Evolutionary conservation across 805 yeast species (phyloP), one percentile per base, ranked within the genome.

Genomic region (Nakazawaea wyomingensis): DNA sequence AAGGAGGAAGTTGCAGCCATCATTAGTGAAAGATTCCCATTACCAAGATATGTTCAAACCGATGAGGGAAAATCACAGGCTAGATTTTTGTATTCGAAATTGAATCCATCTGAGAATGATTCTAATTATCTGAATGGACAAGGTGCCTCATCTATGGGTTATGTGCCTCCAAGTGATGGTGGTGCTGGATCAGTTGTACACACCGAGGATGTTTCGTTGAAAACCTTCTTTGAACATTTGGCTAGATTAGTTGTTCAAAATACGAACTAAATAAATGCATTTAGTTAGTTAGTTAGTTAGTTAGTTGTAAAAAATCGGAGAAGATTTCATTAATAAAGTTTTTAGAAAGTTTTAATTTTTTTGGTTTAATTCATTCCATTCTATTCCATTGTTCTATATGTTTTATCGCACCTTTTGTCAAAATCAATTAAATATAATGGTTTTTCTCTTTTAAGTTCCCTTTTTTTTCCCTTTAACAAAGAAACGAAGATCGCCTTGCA

Each of bases 11-110:
- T 98, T 18, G 91, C 96, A 5, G 88, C 84, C 54, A 72, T 95
- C 50, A 78, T 93, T 55, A 78, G 85, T 30, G 98, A 93, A 60
- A 78, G 99, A 60, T 91, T 88, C 80, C 99, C 99, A 54, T 73
- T 93, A 58, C 99, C 99, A 37, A 79, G 99, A 66, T 93, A 91
- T 59, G 90, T 93, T 54, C 96, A 91, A 55, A 88, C 96, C 47
- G 97, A 91, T 61, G 97, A 91, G 55, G 98, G 99, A 55, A 97
- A 96, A 44, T 90, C 97, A 13, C 99, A 93, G 68, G 97, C 98
- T 2, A 82, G 99, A 67, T 93, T 93, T 74, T 74, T 93, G 64
- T 80, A 88, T 64, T 87, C 97, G 22, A 93, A 89, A 66, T 78
- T 93, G 63, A 93, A 95, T 64, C 99, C 99, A 32, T 84, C 96